Evolutionary conservation across 2,329 filamentous ascomycete species (phyloP), one percentile per base, ranked within the genome.

Genomic region (Aureobasidium mangrovei): DNA sequence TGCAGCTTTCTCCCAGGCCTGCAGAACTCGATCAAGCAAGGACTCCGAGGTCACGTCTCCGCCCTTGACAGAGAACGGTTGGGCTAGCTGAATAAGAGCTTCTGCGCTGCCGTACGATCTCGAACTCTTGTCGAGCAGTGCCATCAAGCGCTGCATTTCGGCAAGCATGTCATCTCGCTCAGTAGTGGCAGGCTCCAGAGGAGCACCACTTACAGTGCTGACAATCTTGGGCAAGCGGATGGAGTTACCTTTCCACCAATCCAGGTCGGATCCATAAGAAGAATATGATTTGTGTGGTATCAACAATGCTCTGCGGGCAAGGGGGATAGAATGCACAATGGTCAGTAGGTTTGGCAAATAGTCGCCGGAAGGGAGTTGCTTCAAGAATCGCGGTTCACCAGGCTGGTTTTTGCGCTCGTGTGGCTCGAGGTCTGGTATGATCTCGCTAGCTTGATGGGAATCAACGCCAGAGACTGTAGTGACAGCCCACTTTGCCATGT

Each of bases 231-330:
- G 71, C 10, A 74, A 65, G 31, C 73, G 68, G 28, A 80, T 76
- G 0, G 73, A 64, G 31, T 72, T 73, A 24, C 82, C 82, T 60
- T 76, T 78, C 81, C 82, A 85, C 82, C 82, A 85, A 8, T 81
- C 76, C 1, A 71, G 60, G 56, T 82, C 75, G 52, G 75, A 65
- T 41, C 78, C 79, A 60, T 84, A 84, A 55, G 77, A 70, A 2
- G 67, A 62, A 27, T 74, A 65, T 4, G 70, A 60, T 28, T 73
- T 66, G 6, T 69, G 68, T n/a, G 75, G 70, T 39, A 74, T 64
- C 9, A 84, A 65, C 7, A 84, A 69, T 7, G 77, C 76, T 62
- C 83, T 79, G 54, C 80, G 73, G 24, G 76, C 77, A 31, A 78
- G 67, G 3, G 81, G 80, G 54, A 84, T 82, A 24, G 76, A 73